Evolutionary conservation across 306 rosid genomes (phyloP).

Genomic region (Begonia loranthoides): DNA sequence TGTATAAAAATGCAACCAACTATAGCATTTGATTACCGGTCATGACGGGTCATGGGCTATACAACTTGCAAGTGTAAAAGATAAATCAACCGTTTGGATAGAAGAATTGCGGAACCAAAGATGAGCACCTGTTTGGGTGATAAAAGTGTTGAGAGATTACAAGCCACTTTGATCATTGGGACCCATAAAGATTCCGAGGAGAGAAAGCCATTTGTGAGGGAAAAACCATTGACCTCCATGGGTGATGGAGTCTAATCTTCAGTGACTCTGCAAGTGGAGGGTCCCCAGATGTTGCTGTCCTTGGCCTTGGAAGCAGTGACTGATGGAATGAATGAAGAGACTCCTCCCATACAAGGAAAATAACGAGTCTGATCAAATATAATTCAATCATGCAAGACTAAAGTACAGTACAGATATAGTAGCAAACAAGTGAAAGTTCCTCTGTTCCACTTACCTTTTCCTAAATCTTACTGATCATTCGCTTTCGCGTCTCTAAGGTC

Average conservation of each 20-base stretch:
- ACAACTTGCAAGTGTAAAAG: slow-evolving; percentile 17
- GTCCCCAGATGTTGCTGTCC: slow-evolving; percentile 42
- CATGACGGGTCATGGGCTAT: slow-evolving; percentile 4
- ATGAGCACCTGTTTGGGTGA: slow-evolving; percentile 29
- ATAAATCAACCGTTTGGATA: slow-evolving; percentile 9
- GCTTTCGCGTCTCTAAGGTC: slow-evolving; percentile 12
- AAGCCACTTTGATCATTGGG: slow-evolving; percentile 23
- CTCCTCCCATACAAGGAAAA: slow-evolving; percentile 20
- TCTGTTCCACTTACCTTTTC: slow-evolving; percentile 19
- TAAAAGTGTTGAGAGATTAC: slow-evolving; percentile 5
- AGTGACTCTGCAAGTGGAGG: slow-evolving; percentile 57
- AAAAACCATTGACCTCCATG: slow-evolving; percentile 8
- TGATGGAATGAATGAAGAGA: slow-evolving; percentile 35
- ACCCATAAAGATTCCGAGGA: slow-evolving; percentile 37
- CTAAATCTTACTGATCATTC: slow-evolving; percentile 3
- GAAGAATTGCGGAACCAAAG: slow-evolving; percentile 8
- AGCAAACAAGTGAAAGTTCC: slow-evolving; percentile 18
- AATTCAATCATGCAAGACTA: slow-evolving; percentile 30
- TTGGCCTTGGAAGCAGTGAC: slow-evolving; percentile 30
- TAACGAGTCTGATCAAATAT: slow-evolving; percentile 18
- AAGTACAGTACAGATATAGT: slow-evolving; percentile 23
- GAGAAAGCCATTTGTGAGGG: slow-evolving; percentile 1
- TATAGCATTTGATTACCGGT: no score
- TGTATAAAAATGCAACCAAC: no score
- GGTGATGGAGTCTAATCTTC: slow-evolving; percentile 37